phyloP scores from a whole-genome alignment of 192 early-diverging fungal genomes.

The Mortierella claussenii region DNA sequence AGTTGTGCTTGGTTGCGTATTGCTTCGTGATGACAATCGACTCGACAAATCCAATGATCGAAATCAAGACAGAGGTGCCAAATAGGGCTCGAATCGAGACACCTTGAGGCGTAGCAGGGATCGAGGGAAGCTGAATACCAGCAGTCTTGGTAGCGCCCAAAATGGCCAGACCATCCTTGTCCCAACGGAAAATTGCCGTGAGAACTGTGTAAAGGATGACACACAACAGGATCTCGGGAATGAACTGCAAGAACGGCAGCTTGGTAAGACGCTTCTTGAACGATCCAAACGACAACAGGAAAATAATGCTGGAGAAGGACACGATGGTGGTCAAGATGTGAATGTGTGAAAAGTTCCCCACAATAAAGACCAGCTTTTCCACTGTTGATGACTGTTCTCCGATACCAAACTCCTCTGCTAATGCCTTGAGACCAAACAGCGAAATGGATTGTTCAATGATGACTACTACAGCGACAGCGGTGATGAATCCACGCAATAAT shows the following conservation, averaged over 20 bases:
- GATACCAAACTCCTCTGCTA: slow-evolving; percentile 57
- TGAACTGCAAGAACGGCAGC: slow-evolving; percentile 70
- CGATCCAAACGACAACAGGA: slow-evolving; percentile 68
- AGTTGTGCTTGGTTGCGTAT: slow-evolving; percentile 92
- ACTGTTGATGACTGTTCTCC: slow-evolving; percentile 82
- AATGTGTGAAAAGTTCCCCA: slow-evolving; percentile 67
- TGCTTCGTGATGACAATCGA: slow-evolving; percentile 94
- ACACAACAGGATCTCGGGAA: slow-evolving; percentile 93
- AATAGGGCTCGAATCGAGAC: slow-evolving; percentile 74
- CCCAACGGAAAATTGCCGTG: slow-evolving; percentile 74
- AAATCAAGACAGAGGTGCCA: slow-evolving; percentile 87
- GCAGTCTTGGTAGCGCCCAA: slow-evolving; percentile 80
- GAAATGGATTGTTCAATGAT: slow-evolving; percentile 87
- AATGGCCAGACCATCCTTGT: slow-evolving; percentile 75
- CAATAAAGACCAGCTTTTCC: slow-evolving; percentile 76
- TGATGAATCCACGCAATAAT: slow-evolving; percentile 94
- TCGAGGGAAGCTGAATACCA: slow-evolving; percentile 68
- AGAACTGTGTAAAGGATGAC: slow-evolving; percentile 81
- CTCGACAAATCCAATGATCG: slow-evolving; percentile 98
- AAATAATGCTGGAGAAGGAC: slow-evolving; percentile 74
- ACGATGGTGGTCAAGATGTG: slow-evolving; percentile 79
- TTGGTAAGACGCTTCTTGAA: slow-evolving; percentile 66
- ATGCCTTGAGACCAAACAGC: slow-evolving; percentile 72
- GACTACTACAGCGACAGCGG: slow-evolving; percentile 92
- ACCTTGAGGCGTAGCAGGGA: slow-evolving; percentile 69